Conservation (phyloP, 371 early-diverging fungal species). For the Mortierella sp. region DNA sequence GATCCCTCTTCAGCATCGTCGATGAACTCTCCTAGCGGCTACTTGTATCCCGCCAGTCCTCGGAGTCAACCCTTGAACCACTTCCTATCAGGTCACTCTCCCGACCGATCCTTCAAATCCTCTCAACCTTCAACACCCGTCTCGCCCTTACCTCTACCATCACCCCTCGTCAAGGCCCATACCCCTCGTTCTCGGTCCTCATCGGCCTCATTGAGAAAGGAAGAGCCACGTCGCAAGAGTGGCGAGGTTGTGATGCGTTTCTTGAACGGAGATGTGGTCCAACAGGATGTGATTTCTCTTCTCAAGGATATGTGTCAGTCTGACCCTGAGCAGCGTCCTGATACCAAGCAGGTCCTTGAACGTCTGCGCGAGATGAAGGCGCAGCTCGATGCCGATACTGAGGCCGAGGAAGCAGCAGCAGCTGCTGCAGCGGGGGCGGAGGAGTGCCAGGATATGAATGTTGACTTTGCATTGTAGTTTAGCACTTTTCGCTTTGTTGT, state of each 20-base stretch:
- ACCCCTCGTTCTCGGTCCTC: constrained; percentile 29
- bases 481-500: background rate
- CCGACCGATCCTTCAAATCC: constrained; percentile 17
- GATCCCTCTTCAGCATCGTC: constrained; percentile 23
- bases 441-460: background rate
- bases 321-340: constrained; percentile 54
- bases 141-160: constrained; percentile 42
- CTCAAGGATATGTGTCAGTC: constrained; percentile 56
- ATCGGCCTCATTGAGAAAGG: constrained; percentile 12
- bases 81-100: constrained; percentile 22
- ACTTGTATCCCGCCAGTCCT: background rate
- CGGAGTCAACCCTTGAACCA: background rate
- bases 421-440: background rate
- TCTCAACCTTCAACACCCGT: constrained; percentile 45
- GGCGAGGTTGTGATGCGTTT: constrained; percentile 57
- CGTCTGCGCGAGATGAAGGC: constrained; percentile 34
- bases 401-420: background rate
- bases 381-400: constrained; percentile 3
- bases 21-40: constrained; percentile 5
- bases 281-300: constrained; percentile 35
- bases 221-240: constrained; percentile 35
- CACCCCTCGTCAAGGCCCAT: constrained; percentile 30
- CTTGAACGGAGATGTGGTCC: constrained; percentile 61
- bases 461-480: constrained; percentile 4
- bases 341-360: constrained; percentile 38